Conservation (phyloP, 176 grass and related monocot genomes). For the Carex parvula region DNA sequence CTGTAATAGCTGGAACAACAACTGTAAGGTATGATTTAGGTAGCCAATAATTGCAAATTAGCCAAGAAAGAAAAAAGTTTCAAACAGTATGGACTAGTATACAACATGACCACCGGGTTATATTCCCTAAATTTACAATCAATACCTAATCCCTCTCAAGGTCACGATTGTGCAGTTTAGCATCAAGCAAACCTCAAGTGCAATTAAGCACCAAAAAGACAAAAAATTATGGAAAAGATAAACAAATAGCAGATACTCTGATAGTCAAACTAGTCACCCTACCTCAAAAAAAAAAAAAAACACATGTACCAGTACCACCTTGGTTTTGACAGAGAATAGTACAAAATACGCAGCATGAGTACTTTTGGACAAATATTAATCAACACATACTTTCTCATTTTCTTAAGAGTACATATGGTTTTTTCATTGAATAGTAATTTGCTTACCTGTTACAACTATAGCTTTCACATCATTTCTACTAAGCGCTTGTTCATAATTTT, state of each 20-base stretch:
- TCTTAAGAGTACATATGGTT: background rate
- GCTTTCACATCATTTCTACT: conserved; percentile 82
- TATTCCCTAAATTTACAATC: background rate
- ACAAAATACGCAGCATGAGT: background rate
- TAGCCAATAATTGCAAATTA: conserved; percentile 7
- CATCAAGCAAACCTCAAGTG: background rate
- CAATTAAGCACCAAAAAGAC: background rate
- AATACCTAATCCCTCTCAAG: background rate
- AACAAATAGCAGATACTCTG: background rate
- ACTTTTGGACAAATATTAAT: background rate
- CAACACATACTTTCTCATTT: background rate
- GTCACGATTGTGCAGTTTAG: background rate
- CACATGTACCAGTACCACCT: background rate
- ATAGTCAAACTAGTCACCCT: background rate
- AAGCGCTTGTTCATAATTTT: conserved; percentile 73
- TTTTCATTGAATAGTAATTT: conserved; percentile 9
- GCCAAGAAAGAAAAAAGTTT: background rate
- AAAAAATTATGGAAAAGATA: background rate
- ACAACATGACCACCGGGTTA: background rate
- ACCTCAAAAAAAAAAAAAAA: no score
- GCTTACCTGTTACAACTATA: conserved; percentile 72
- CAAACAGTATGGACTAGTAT: background rate
- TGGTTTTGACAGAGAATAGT: background rate
- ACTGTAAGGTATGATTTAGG: background rate
- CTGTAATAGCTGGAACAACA: background rate